Evolutionary conservation across 2,329 filamentous ascomycete species (phyloP), one percentile per base, ranked within the genome.

Genomic region (Lanzia echinophila): DNA sequence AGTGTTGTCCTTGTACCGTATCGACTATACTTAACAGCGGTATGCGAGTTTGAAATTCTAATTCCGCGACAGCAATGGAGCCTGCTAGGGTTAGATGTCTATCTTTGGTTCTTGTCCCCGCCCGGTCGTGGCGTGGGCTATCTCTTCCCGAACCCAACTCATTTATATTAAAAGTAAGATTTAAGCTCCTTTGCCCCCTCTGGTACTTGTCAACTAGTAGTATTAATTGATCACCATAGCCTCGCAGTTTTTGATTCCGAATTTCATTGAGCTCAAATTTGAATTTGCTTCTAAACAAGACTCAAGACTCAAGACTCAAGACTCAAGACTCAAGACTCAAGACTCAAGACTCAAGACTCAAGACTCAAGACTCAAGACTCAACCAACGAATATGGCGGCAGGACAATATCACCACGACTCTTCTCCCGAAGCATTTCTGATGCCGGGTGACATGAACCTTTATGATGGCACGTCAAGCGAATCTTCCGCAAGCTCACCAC

Each of bases 381-480:
- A n/a, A 19, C 22, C 12, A 13, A 13, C 43, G 53, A 56, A 43
- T 3, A 67, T 67, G 65, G 55, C 62, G 20, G 45, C 56, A 41
- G 62, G 55, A 32, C 64, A 60, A 5, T 51, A 43, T 20, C 65
- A 62, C 42, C 53, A 51, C 22, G 59, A 58, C 46, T 55, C 57
- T 33, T 51, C 58, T n/a, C 45, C 45, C 13, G 60, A 64, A 20
- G 56, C 62, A 17, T 58, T 59, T 47, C 50, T 64, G 39, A 54
- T 60, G 38, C 47, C 60, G 8, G 55, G 61, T 24, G 64, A 67
- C 24, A 57, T 63, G 48, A 58, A 58, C 46, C 47, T 67, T 43
- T 65, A 66, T 46, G 65, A 67, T 48, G 61, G 63, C 2, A 67
- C 63, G 10, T 67, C 65, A 17, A 66, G 65, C 54, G 64, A 67